These are phyloP conservation scores for Lachancea lanzarotensis DNA, from an alignment of 805 yeast species.

Conservation along the genomic window DNA sequence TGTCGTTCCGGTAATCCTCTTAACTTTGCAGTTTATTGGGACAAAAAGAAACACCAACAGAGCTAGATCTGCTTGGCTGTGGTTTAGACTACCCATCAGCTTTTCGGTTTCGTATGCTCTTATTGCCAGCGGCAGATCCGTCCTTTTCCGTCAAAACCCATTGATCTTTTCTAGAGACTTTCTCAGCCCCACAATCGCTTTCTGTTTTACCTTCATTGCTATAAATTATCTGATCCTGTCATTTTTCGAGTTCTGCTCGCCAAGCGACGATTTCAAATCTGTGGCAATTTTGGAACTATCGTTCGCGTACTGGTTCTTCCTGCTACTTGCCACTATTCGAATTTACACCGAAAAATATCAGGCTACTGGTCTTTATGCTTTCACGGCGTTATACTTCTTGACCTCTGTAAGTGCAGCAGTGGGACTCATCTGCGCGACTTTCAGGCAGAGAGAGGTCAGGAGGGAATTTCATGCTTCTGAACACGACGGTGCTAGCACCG, in stretches of 20 bases:
- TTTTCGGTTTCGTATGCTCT: constrained; percentile 39
- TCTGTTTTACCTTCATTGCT: constrained; percentile 43
- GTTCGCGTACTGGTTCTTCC: constrained; percentile 48
- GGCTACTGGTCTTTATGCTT: constrained; percentile 43
- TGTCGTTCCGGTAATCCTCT: constrained; percentile 47
- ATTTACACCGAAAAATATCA: constrained; percentile 42
- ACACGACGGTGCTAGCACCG: too few species aligned
- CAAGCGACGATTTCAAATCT: constrained; percentile 55
- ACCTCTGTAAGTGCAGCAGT: constrained; percentile 43
- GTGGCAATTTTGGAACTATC: constrained; percentile 50
- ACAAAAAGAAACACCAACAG: constrained; percentile 44
- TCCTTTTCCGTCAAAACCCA: constrained; percentile 41
- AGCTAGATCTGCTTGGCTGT: constrained; percentile 33
- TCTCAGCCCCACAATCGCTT: constrained; percentile 43
- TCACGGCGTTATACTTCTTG: constrained; percentile 42
- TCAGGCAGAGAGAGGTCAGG: constrained; percentile 1
- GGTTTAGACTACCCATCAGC: constrained; percentile 58
- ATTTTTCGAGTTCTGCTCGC: constrained; percentile 32
- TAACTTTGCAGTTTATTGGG: constrained; percentile 44
- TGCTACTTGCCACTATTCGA: constrained; percentile 45
- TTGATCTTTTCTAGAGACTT: constrained; percentile 46
- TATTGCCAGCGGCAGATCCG: constrained; percentile 34
- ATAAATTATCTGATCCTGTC: constrained; percentile 51
- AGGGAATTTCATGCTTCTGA: background rate
- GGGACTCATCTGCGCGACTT: constrained; percentile 36